Percentiles rank a stretch among this genome's conserved stretches.
Conservation (phyloP, 140 eudicot species). For the Flaveria floridana region DNA sequence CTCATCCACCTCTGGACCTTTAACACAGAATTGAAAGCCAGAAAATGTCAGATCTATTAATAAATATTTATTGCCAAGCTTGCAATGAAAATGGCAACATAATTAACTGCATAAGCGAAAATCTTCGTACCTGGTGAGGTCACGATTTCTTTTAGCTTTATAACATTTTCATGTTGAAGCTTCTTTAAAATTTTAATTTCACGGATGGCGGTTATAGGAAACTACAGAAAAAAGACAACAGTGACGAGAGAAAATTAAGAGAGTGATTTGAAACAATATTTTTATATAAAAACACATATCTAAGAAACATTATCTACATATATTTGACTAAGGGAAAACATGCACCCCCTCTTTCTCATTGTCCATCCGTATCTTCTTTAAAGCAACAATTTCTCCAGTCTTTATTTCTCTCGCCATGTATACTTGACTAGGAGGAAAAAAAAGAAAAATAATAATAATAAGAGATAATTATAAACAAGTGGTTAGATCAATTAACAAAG, state of each 20-base stretch:
- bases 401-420: not conserved
- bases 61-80: conserved; percentile 10
- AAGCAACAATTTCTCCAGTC: not conserved
- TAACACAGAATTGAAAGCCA: conserved; percentile 17
- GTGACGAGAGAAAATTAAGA: not conserved
- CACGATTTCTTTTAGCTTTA: conserved; percentile 66
- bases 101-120: not conserved
- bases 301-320: conserved; percentile 7
- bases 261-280: not conserved
- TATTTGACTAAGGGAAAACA: not conserved
- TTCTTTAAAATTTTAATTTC: conserved; percentile 70
- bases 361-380: conserved; percentile 92
- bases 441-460: too few relatives aligned
- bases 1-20: conserved; percentile 69
- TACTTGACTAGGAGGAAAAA: not conserved
- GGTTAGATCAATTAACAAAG: not conserved
- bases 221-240: conserved; percentile 40
- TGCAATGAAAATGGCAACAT: conserved; percentile 7
- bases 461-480: not conserved
- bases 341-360: conserved; percentile 92
- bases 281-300: not conserved
- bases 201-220: conserved; percentile 69
- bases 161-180: conserved; percentile 75
- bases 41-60: conserved; percentile 8
- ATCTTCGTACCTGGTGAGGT: conserved; percentile 53